These are phyloP conservation scores for Saccharomyces hybrid DNA, from an alignment of 1,139 yeast genomes.

Conservation along the genomic window DNA sequence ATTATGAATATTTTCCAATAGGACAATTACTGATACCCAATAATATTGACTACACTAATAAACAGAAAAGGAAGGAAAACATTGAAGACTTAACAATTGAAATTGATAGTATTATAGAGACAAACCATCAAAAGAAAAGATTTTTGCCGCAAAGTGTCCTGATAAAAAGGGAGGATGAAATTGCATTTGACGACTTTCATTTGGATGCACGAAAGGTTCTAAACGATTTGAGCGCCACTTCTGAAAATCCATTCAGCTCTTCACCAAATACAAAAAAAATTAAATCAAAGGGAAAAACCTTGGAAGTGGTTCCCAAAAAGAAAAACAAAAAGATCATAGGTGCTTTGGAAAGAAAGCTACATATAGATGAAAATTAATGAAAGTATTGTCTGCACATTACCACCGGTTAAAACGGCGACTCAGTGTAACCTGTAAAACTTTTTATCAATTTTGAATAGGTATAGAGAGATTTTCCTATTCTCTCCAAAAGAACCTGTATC, in stretches of 20 bases:
- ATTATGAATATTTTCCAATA: constrained; percentile 9
- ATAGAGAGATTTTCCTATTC: not conserved
- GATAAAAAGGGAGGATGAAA: constrained; percentile 13
- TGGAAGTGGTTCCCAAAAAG: not conserved
- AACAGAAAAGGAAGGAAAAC: not conserved
- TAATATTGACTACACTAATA: not conserved
- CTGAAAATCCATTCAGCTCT: not conserved
- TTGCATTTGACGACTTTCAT: constrained; percentile 16
- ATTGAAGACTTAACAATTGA: constrained; percentile 9
- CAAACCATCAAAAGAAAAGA: not conserved
- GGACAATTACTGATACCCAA: constrained; percentile 8
- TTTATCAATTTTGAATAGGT: not conserved
- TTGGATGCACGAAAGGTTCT: constrained; percentile 14
- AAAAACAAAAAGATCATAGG: not conserved
- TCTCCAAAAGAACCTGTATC: not conserved
- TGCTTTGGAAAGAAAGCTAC: not conserved
- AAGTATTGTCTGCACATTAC: not conserved
- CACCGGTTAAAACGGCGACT: not conserved
- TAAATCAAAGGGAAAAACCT: not conserved
- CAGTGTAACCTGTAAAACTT: no score
- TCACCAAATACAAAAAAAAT: not conserved
- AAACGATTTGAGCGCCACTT: constrained; percentile 3
- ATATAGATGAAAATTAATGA: not conserved
- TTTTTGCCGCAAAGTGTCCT: not conserved
- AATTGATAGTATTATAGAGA: constrained; percentile 14